Conservation (phyloP, 2,329 filamentous ascomycete species). For the Dendryphion nanum region DNA sequence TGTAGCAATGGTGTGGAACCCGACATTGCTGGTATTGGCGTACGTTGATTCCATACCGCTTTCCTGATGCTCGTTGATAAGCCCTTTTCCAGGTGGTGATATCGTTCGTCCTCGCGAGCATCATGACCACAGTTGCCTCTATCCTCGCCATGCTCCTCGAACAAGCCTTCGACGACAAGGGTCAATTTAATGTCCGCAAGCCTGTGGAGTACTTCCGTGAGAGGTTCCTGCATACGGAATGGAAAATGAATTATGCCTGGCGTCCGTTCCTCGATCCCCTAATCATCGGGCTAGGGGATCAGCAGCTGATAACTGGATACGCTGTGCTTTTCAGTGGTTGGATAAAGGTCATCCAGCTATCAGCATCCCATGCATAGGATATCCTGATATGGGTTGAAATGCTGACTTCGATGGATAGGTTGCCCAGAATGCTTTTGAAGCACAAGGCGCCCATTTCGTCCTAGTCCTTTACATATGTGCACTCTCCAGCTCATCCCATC, state of each 20-base stretch:
- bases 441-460: slow-evolving; percentile 31
- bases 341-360: slow-evolving; percentile 23
- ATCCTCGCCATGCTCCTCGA: slow-evolving; percentile 34
- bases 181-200: slow-evolving; percentile 16
- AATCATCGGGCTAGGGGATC: slow-evolving; percentile 31
- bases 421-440: slow-evolving; percentile 20
- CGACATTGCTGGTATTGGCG: slow-evolving; percentile 30
- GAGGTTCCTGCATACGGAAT: slow-evolving; percentile 22
- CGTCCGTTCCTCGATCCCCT: slow-evolving; percentile 30
- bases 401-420: too few relatives aligned
- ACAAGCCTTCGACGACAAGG: slow-evolving; percentile 21
- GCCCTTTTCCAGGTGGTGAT: slow-evolving; percentile 21
- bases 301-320: slow-evolving; percentile 32
- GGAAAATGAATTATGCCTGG: slow-evolving; percentile 30
- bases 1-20: slow-evolving; percentile 25
- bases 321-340: slow-evolving; percentile 31
- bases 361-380: too few relatives aligned
- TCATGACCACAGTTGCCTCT: slow-evolving; percentile 28
- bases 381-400: too few relatives aligned
- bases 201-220: slow-evolving; percentile 24
- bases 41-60: slow-evolving; percentile 4
- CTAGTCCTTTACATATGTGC: slow-evolving; percentile 32
- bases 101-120: slow-evolving; percentile 28
- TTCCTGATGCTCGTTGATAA: neutral
- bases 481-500: slow-evolving; percentile 29